These are phyloP conservation scores for Cercophora samala DNA, from an alignment of 495 filamentous ascomycete genomes.

Conservation along the genomic window DNA sequence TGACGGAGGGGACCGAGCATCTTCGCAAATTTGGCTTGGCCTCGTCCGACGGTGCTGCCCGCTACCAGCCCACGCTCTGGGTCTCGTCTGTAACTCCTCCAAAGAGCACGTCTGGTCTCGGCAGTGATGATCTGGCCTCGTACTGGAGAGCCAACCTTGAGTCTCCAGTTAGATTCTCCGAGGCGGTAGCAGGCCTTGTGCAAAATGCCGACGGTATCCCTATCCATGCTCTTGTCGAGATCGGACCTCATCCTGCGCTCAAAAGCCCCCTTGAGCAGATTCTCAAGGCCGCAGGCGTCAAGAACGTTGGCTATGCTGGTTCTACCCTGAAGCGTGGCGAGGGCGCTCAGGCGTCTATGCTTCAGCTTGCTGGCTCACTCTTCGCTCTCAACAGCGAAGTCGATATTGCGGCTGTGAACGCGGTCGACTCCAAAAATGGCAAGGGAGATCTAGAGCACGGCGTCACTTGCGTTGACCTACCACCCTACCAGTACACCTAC, in stretches of 20 bases:
- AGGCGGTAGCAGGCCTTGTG: conserved; percentile 32
- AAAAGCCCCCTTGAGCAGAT: conserved; percentile 49
- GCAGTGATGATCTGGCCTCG: conserved; percentile 25
- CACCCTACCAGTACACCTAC: conserved; percentile 48
- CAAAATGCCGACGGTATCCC: background rate
- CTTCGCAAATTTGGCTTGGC: conserved; percentile 20
- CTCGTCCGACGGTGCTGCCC: background rate
- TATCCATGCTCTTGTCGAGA: conserved; percentile 40
- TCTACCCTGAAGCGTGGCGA: conserved; percentile 35
- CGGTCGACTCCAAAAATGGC: background rate
- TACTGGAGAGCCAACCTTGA: conserved; percentile 51
- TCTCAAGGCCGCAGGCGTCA: conserved; percentile 20
- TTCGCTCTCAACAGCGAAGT: conserved; percentile 25
- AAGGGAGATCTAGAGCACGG: conserved; percentile 2
- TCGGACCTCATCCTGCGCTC: conserved; percentile 56
- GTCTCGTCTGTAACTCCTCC: background rate
- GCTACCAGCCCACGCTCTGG: conserved; percentile 4
- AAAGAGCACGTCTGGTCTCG: conserved; percentile 19
- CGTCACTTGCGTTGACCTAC: conserved; percentile 37
- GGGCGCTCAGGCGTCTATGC: conserved; percentile 33
- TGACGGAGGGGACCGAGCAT: conserved; percentile 18
- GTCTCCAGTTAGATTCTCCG: conserved; percentile 44
- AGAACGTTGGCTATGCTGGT: conserved; percentile 32
- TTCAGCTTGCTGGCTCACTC: conserved; percentile 38
- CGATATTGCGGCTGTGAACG: conserved; percentile 6